A percentile compares a stretch with the other conserved stretches of the same genome.
Evolutionary conservation across 2,329 filamentous ascomycete species (phyloP).

Genomic region (Monosporascus ibericus): DNA sequence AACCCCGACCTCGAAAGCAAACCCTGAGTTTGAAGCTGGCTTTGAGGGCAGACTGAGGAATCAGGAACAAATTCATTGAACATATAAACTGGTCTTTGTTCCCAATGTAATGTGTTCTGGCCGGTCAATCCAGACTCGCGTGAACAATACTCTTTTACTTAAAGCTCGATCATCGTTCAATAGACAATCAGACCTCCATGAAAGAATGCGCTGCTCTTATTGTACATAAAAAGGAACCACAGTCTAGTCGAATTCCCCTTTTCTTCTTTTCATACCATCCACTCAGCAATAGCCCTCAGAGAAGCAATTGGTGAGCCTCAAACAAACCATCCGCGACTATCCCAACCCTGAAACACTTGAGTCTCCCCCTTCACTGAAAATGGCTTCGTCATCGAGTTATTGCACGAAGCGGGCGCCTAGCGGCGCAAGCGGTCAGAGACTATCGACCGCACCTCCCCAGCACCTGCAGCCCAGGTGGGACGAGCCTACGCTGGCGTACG

Average conservation of each 20-base stretch:
- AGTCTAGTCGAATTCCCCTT: neutral
- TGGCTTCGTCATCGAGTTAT: slow-evolving; percentile 4
- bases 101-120: neutral
- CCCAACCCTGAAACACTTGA: neutral
- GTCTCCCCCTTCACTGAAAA: neutral
- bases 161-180: too few species aligned
- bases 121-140: too few species aligned
- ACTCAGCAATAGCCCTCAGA: neutral
- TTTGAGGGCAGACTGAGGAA: neutral
- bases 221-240: neutral
- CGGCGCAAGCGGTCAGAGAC: neutral
- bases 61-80: neutral
- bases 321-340: neutral
- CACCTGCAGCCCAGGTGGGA: neutral
- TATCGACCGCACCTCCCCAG: neutral
- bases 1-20: neutral
- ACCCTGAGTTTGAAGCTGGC: neutral
- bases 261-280: neutral
- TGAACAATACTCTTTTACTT: too few species aligned
- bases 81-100: neutral
- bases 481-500: slow-evolving; percentile 14
- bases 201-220: neutral
- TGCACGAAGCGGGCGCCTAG: neutral
- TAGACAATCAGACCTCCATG: too few species aligned
- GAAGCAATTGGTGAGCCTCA: neutral